Evolutionary conservation across 805 yeast species (phyloP).

Genomic region (Lachancea cidri): DNA sequence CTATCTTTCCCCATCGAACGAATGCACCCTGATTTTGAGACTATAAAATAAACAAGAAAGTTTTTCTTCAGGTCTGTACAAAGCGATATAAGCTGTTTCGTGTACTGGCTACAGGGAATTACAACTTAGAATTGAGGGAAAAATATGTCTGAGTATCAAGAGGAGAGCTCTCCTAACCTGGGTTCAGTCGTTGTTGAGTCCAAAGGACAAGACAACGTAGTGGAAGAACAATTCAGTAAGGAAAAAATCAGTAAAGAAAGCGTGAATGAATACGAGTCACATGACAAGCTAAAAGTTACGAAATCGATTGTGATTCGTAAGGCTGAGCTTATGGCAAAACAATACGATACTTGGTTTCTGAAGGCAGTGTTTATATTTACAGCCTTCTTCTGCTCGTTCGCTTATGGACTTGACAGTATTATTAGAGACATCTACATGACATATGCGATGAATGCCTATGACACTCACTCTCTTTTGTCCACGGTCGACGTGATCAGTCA

Average conservation of each 20-base stretch:
- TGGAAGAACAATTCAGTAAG: neutral
- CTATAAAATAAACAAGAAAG: too few species aligned
- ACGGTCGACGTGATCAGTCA: slow-evolving; percentile 48
- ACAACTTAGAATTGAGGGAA: neutral
- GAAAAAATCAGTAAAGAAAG: neutral
- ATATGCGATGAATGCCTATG: slow-evolving; percentile 48
- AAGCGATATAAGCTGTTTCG: neutral
- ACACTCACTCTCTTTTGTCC: slow-evolving; percentile 44
- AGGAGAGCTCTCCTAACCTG: neutral
- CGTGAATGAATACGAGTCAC: neutral
- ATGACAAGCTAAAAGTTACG: slow-evolving; percentile 17
- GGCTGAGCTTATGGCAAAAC: slow-evolving; percentile 44
- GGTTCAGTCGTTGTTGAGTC: neutral
- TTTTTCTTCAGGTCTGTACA: too few species aligned
- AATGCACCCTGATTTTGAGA: neutral
- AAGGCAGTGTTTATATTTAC: slow-evolving; percentile 36
- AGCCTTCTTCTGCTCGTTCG: slow-evolving; percentile 44
- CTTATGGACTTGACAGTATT: slow-evolving; percentile 44
- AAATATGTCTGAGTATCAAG: neutral
- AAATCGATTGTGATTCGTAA: slow-evolving; percentile 43
- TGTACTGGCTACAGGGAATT: neutral
- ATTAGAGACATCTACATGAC: slow-evolving; percentile 44
- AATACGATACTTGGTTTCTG: slow-evolving; percentile 31
- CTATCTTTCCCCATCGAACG: neutral
- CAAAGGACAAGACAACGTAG: neutral